Evolutionary conservation across 148 eudicot genomes (phyloP).

Genomic region (Fagopyrum homotropicum): DNA sequence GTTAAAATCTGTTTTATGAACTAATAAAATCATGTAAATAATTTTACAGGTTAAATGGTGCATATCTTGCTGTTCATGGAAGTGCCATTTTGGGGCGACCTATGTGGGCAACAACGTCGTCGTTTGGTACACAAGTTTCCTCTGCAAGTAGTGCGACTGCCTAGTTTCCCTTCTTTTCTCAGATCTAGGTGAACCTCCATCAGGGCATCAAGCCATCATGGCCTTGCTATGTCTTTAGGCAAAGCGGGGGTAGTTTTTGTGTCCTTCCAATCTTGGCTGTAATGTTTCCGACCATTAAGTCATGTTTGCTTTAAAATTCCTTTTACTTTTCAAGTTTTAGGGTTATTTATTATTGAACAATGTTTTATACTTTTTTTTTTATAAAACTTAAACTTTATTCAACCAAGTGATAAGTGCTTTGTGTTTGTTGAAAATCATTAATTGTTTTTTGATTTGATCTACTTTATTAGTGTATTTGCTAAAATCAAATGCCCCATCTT

Average conservation of each 20-base stretch:
- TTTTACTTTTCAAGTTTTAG: neutral
- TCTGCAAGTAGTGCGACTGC: constrained; percentile 11
- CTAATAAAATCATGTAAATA: neutral
- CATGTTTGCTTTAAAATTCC: neutral
- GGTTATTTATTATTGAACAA: neutral
- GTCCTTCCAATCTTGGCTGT: neutral
- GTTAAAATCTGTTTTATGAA: neutral
- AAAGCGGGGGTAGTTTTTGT: neutral
- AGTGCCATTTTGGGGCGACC: constrained; percentile 80
- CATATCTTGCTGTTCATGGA: constrained; percentile 77
- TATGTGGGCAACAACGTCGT: constrained; percentile 81
- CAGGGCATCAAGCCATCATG: neutral
- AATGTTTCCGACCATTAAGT: neutral
- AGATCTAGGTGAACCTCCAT: neutral
- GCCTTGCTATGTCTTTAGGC: neutral
- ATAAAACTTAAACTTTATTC: too few relatives aligned
- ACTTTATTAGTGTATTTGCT: too few relatives aligned
- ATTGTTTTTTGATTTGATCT: too few relatives aligned
- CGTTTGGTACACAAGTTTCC: constrained; percentile 41
- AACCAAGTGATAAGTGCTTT: too few relatives aligned
- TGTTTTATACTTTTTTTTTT: too few relatives aligned
- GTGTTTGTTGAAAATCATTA: too few relatives aligned
- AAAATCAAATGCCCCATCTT: too few relatives aligned
- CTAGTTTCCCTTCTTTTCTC: neutral
- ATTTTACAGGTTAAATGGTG: constrained; percentile 59